Conservation (phyloP, 129 eudicot genomes). For the Scalesia atractyloides region DNA sequence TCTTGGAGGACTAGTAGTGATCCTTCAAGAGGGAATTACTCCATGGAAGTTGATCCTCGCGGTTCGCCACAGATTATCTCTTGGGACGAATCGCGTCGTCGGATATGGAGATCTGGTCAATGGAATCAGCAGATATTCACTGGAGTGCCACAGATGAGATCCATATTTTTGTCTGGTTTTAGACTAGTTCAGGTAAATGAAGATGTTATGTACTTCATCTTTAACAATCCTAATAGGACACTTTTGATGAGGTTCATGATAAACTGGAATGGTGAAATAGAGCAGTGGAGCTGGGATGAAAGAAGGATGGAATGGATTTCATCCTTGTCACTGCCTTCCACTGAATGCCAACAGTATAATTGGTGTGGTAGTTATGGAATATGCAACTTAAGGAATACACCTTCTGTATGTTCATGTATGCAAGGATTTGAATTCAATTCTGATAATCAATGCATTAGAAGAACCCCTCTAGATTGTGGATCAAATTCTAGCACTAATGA, state of each 20-base stretch:
- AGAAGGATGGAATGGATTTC: constrained; percentile 27
- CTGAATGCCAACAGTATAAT: constrained; percentile 42
- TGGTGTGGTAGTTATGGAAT: constrained; percentile 49
- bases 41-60: constrained; percentile 47
- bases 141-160: constrained; percentile 38
- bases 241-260: constrained; percentile 30
- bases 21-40: constrained; percentile 52
- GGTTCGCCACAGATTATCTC: constrained; percentile 54
- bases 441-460: constrained; percentile 35
- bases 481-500: constrained; percentile 30
- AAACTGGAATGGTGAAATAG: constrained; percentile 36
- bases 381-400: constrained; percentile 23
- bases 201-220: constrained; percentile 33
- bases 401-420: constrained; percentile 42
- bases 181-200: constrained; percentile 14
- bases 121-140: constrained; percentile 46
- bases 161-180: constrained; percentile 36
- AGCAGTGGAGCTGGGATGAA: constrained; percentile 39
- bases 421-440: constrained; percentile 43
- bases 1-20: constrained; percentile 51
- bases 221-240: constrained; percentile 22
- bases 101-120: constrained; percentile 58
- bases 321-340: constrained; percentile 32
- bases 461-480: constrained; percentile 33
- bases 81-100: constrained; percentile 31